phyloP scores from a whole-genome alignment of 768 basidiomycete species.

The Tubosaeta sp. region DNA sequence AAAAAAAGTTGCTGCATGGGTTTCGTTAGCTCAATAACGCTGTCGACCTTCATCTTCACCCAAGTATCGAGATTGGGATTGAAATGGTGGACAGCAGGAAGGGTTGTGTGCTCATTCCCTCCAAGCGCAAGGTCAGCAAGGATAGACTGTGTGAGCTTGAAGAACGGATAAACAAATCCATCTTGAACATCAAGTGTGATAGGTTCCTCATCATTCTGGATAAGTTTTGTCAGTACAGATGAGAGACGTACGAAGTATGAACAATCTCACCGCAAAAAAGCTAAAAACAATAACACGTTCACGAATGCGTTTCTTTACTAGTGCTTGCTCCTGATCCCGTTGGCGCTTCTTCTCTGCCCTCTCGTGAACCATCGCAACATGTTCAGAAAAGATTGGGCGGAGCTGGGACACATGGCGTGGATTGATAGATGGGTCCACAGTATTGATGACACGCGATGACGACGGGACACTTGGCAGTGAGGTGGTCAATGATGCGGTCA shows the following conservation, averaged over 20 bases:
- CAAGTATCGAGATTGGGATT: background rate
- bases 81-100: background rate
- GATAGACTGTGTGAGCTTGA: background rate
- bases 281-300: background rate
- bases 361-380: background rate
- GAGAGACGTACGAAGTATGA: no score
- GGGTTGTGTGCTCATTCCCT: no score
- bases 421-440: background rate
- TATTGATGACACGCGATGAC: no score
- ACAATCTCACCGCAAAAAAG: background rate
- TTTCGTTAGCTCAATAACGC: background rate
- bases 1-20: background rate
- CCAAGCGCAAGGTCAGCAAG: background rate
- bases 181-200: background rate
- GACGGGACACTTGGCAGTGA: no score
- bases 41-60: background rate
- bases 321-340: background rate
- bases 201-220: background rate
- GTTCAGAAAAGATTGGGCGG: background rate
- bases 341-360: background rate
- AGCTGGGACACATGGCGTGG: background rate
- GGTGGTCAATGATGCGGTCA: no score
- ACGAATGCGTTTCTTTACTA: background rate
- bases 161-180: background rate
- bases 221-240: background rate